A percentile compares a stretch with the other conserved stretches of the same genome.
Evolutionary conservation across 805 yeast species (phyloP).

Genomic region (Pichia deserticola): DNA sequence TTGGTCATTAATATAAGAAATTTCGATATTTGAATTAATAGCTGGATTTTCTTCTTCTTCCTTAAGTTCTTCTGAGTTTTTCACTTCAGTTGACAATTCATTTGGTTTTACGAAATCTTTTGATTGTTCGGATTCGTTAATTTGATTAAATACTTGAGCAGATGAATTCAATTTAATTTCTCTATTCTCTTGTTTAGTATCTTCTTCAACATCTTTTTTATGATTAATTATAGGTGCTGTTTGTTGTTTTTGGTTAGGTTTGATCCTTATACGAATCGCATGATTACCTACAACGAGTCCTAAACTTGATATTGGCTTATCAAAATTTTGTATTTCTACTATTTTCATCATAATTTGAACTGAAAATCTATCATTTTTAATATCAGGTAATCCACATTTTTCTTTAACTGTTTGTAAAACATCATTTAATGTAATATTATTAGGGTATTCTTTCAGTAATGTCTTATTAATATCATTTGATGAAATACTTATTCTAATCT

Average conservation of each 20-base stretch:
- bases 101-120: neutral
- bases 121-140: neutral
- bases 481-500: neutral
- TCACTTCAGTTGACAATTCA: neutral
- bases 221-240: neutral
- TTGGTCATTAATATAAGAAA: neutral
- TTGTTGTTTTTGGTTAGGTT: neutral
- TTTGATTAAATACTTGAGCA: no score
- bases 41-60: neutral
- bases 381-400: neutral
- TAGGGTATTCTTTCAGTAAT: neutral
- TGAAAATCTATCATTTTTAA: neutral
- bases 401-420: neutral
- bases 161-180: no score
- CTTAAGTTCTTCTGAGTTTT: neutral
- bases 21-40: neutral
- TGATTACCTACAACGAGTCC: slow-evolving; percentile 2
- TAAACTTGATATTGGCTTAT: neutral
- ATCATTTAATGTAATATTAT: neutral
- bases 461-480: neutral
- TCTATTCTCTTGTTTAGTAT: neutral
- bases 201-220: neutral
- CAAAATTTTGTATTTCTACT: neutral
- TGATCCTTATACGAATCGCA: neutral
- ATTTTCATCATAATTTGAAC: slow-evolving; percentile 1